Base-by-base conservation (phyloP, 805 yeast species). In the Teunomyces cretensis region DNA sequence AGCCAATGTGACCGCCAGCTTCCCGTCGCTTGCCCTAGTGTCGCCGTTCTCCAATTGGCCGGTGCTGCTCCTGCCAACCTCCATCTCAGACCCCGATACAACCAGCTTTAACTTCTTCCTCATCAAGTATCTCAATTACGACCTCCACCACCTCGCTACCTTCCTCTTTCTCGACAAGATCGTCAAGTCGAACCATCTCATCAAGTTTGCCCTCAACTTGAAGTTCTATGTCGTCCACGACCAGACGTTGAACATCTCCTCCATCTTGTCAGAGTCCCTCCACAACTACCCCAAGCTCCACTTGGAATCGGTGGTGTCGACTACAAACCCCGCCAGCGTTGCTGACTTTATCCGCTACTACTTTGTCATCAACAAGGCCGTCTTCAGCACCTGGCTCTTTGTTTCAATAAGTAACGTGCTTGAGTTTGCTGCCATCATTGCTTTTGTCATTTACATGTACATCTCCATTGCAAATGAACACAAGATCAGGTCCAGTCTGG, bases 401-500 rank as follows among this genome's bases (percentile, higher is more conserved):
- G 38, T 48, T 27, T 12, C 30, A 14, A 11, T 36, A 11, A 41
- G 43, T 41, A 39, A 33, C n/a, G 12, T 19, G 26, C 33, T 39
- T 6, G 27, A 38, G 12, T 13, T 38, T 6, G 15, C 19, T 6
- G 14, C 35, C 26, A 19, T 50, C 11, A 26, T 50, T 22, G 46
- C 45, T 6, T 58, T 58, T 15, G 11, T 57, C 19, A 38, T 58
- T 13, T 58, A 54, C 41, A 39, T 62, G 8, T 65, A 61, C 50
- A 45, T 68, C 19, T 52, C 68, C 11, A 51, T 69, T 11, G 57
- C 68, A 32, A 70, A 70, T 41, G 56, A 56, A 33, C 69, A 65
- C 44, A 64, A 62, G 39, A 56, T 71, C 9, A 51, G 70, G 24
- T 67, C 72, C 2, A 63, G 53, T 42, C 33, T 65, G 8, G 75